Base-by-base conservation (phyloP, 345 rosid species). In the Turnera subulata region DNA sequence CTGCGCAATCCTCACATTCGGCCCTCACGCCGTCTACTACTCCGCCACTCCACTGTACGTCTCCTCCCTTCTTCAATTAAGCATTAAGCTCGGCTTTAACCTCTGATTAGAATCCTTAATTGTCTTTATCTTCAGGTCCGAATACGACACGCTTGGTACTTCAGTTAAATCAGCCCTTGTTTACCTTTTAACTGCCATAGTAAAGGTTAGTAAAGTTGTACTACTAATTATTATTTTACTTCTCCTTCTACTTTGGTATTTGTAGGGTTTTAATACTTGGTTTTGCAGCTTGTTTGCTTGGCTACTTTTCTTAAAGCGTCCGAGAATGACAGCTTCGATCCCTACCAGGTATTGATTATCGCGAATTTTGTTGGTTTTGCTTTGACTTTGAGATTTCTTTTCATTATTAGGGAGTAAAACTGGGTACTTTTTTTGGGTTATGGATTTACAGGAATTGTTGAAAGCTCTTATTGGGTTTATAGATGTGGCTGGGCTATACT, bases 11-110 rank as follows among this genome's bases (percentile, higher is more conserved):
- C 91, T 92, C 72, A 89, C 97, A 32, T 92, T 89, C 65, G 98
- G 94, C 8, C 98, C 98, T 62, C 98, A 92, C 76, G 98, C 98
- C 72, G 96, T 92, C 62, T 92, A 92, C 77, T 89, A 89, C 88
- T 92, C 98, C 58, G 97, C 97, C 54, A 92, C 98, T 58, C 98
- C 98, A 0, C 61, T 89, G 98, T 92, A 78, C 6, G 8, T 25
- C 18, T 2, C 7, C 15, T 21, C 26, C 25, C 29, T 42, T 21
- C 13, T 35, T 42, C 12, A 9, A 16, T 42, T 6, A 29, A 29
- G 8, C 35, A 8, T 29, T 8, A 4, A 29, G 8, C 5, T 29
- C 35, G 8, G 8, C 8, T 29, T 29, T 29, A 29, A 3, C 5
- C 8, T 29, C 8, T 8, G 35, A 29, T 29, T 29, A 3, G 4